Conservation (phyloP, 1,284 basidiomycete genomes). For the Boletellus deceptivus region DNA sequence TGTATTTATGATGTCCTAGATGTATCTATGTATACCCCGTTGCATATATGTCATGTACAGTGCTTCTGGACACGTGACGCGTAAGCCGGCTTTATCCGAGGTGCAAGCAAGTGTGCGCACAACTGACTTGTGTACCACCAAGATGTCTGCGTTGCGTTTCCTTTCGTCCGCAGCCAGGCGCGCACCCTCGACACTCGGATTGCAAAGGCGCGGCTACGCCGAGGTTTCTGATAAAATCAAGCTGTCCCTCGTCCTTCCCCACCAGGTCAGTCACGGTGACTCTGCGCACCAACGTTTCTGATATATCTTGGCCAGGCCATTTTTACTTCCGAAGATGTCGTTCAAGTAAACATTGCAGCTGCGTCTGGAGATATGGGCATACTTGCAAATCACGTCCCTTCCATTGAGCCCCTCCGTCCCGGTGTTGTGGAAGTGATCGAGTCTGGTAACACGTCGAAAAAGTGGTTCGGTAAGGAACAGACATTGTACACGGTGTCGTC, state of each 20-base stretch:
- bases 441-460: conserved; percentile 73
- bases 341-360: conserved; percentile 92
- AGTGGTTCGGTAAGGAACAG: conserved; percentile 86
- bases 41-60: no score
- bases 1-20: not conserved
- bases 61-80: conserved; percentile 23
- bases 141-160: conserved; percentile 76
- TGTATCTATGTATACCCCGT: conserved; percentile 15
- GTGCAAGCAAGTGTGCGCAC: not conserved
- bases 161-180: conserved; percentile 62
- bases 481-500: not conserved
- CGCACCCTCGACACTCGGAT: conserved; percentile 48
- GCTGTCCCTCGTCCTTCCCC: conserved; percentile 88
- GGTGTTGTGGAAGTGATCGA: conserved; percentile 94
- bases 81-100: conserved; percentile 30
- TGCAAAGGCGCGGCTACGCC: conserved; percentile 81
- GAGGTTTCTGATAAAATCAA: conserved; percentile 85
- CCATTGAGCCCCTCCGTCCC: conserved; percentile 89
- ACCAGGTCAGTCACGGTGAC: conserved; percentile 66
- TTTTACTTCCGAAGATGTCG: conserved; percentile 83
- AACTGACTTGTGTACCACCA: not conserved
- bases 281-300: conserved; percentile 6
- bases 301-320: conserved; percentile 61
- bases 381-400: conserved; percentile 93
- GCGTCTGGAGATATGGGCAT: conserved; percentile 98